Percentiles rank a stretch among this genome's conserved stretches.
These are phyloP conservation scores for Lodderomyces margitis DNA, from an alignment of 1,139 yeast species.

Conservation along the genomic window DNA sequence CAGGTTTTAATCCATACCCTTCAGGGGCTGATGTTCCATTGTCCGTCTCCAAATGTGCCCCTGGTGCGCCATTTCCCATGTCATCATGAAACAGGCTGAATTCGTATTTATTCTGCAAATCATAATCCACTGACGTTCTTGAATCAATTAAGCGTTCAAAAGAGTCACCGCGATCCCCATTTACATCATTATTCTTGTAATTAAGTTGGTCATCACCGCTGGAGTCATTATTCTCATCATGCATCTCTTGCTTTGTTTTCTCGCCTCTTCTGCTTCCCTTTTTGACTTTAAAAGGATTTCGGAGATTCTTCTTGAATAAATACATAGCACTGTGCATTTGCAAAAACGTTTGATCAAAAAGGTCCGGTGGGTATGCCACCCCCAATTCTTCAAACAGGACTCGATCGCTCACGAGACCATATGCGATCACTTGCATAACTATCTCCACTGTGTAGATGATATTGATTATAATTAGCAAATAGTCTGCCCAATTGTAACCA, in stretches of 20 bases:
- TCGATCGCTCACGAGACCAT: slow-evolving; percentile 72
- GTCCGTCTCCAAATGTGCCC: neutral
- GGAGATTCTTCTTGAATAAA: slow-evolving; percentile 1
- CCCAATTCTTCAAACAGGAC: slow-evolving; percentile 54
- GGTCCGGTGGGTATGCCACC: slow-evolving; percentile 30
- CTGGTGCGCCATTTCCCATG: neutral
- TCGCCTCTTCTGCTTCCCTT: neutral
- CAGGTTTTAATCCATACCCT: slow-evolving; percentile 6
- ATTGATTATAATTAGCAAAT: slow-evolving; percentile 52
- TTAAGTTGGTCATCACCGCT: slow-evolving; percentile 2
- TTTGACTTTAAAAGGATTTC: neutral
- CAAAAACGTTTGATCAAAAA: slow-evolving; percentile 7
- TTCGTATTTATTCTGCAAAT: slow-evolving; percentile 15
- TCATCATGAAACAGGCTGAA: slow-evolving; percentile 5
- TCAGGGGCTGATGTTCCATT: neutral
- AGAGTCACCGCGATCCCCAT: neutral
- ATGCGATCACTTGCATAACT: slow-evolving; percentile 59
- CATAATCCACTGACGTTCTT: slow-evolving; percentile 4
- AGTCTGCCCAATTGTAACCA: slow-evolving; percentile 56
- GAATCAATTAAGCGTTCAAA: slow-evolving; percentile 8
- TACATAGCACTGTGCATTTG: neutral
- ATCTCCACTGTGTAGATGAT: slow-evolving; percentile 64
- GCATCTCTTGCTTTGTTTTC: neutral
- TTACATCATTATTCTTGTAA: neutral
- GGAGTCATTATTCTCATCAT: neutral